Evolutionary conservation across 768 basidiomycete genomes (phyloP), one percentile per base, ranked within the genome.

Genomic region (Pleurotus cornucopiae): DNA sequence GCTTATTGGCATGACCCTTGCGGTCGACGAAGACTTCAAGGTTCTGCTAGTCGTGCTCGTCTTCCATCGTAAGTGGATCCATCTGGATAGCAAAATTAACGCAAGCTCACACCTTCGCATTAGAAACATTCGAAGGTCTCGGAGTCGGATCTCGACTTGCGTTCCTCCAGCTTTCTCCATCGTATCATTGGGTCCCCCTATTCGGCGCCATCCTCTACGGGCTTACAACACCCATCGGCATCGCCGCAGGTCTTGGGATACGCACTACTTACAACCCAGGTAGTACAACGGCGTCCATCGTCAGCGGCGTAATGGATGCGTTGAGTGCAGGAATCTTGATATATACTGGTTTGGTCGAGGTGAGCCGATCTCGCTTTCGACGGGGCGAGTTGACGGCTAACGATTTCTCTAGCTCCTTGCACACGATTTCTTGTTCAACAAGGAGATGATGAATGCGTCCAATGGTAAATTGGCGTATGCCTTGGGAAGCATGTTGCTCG

Each of bases 91-190:
- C 13, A 6, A n/a, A 43, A n/a, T 41, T 23, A 51, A 57, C 30
- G 14, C 16, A 20, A 11, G 20, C 18, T 23, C 46, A n/a, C 41
- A 7, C 48, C 11, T 43, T 30, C 9, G 41, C 43, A 49, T 5
- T 64, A 94, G 91, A 96, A 79, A 89, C 82, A 43, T 98, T 98
- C 64, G 96, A 98, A 69, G 96, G 94, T 18, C 80, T 98, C 45
- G 96, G 94, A 67, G 76, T 98, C 18, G 96, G 96, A 6, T 86
- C 94, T 0, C 89, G 96, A 6, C 76, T 98, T 9, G 92, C 95
- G 1, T 84, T 77, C 67, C 78, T 98, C 65, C 71, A 73, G 14
- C 73, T 94, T 2, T 78, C 89, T 0, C 59, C 66, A 1, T 66
- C 68, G 57, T 89, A 84, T 64, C 70, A 66, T 54, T 84, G 72